Conservation (phyloP, 2,329 filamentous ascomycete species). For the Periconia sp. region DNA sequence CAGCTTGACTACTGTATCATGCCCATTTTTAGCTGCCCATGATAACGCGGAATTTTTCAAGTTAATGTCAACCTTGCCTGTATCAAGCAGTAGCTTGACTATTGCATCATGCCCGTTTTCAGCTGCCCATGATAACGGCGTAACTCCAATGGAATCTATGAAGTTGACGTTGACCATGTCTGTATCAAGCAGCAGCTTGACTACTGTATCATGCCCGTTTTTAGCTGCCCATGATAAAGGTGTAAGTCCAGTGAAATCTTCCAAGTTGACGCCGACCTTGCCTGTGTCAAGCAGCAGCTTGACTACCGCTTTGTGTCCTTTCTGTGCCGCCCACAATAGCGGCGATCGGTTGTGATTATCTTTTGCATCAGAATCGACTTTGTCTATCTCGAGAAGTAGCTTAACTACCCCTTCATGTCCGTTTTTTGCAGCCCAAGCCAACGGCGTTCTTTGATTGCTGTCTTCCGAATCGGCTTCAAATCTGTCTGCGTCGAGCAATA, state of each 20-base stretch:
- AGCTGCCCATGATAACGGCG: not conserved
- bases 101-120: not conserved
- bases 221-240: not conserved
- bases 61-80: slow-evolving; percentile 1
- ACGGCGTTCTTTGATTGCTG: not conserved
- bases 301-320: slow-evolving; percentile 1
- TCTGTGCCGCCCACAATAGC: slow-evolving; percentile 2
- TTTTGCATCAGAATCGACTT: slow-evolving; percentile 1
- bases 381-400: not conserved
- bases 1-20: not conserved
- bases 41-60: not conserved
- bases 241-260: not conserved
- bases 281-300: slow-evolving; percentile 2
- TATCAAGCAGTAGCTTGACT: slow-evolving; percentile 2
- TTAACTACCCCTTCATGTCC: slow-evolving; percentile 2
- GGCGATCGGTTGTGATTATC: not conserved
- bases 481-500: slow-evolving; percentile 1
- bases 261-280: not conserved
- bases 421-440: not conserved
- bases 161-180: not conserved
- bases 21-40: not conserved
- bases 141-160: not conserved
- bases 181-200: slow-evolving; percentile 1
- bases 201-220: not conserved
- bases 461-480: slow-evolving; percentile 2